Base-by-base conservation (phyloP, 768 basidiomycete species). In the Tulasnella sp. region DNA sequence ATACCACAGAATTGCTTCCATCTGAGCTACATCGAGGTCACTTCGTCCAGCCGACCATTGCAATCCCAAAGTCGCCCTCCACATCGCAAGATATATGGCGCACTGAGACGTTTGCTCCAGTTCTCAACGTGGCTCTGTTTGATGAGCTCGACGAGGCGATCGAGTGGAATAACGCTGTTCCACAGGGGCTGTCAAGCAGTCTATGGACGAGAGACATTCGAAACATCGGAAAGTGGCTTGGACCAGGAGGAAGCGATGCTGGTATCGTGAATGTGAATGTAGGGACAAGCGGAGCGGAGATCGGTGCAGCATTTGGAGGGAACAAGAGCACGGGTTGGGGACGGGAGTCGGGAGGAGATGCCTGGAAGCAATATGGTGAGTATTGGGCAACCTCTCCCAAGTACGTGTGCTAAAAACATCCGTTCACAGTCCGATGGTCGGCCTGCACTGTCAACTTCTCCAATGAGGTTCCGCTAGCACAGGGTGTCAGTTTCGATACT, bases 361-460 rank as follows among this genome's bases (percentile, higher is more conserved):
- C 97, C n/a, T 99, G 97, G 97, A 96, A 97, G 85, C 94, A 97
- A 85, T 96, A 96, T 82, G 93, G 96, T 97, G 94, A 83, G 46
- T 76, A 77, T 44, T 58, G 27, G 48, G 44, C 3, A 62, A 3
- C 9, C 71, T 46, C 27, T 72, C 68, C 68, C 44, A 27, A 39
- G 24, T 27, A 68, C 19, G 21, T 1, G 27, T 68, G 81, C 62
- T 68, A 34, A 68, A 18, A 34, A 68, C 12, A 1, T 24, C 52
- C 46, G 16, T 14, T 1, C 44, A 14, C 44, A 77, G 76, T 77
- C 12, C 76, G 76, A 36, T 83, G 80, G 94, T 92, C 92, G 85
- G 91, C 93, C 71, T 96, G 94, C 85, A 98, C 97, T 16, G 87
- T 98, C 85, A 98, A 98, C 86, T 98, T 93, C 86, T 94, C 94